Conservation (phyloP, 768 basidiomycete species). For the Gymnopilus junonius region DNA sequence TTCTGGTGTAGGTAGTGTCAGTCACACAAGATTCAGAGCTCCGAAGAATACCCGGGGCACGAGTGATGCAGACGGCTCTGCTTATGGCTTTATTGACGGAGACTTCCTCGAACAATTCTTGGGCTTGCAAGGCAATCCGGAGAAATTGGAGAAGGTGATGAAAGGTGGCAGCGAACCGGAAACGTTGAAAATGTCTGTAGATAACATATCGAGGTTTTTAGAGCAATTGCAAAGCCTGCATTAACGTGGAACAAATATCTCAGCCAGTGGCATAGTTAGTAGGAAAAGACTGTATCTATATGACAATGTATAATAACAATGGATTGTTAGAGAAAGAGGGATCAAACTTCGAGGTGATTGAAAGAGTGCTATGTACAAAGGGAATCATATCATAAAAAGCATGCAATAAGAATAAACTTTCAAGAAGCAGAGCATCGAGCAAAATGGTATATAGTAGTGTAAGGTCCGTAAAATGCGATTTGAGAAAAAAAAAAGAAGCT, state of each 20-base stretch:
- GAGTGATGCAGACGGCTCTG: constrained; percentile 57
- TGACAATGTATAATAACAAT: constrained; percentile 2
- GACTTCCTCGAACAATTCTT: constrained; percentile 80
- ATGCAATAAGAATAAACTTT: constrained; percentile 1
- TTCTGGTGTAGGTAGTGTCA: constrained; percentile 54
- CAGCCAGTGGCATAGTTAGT: background rate
- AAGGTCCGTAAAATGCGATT: background rate
- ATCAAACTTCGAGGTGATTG: background rate
- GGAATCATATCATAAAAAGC: background rate
- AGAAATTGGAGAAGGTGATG: constrained; percentile 55
- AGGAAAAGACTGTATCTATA: constrained; percentile 5
- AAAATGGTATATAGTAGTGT: constrained; percentile 1
- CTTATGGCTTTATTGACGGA: constrained; percentile 87
- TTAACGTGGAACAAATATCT: constrained; percentile 32
- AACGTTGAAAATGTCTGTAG: constrained; percentile 47
- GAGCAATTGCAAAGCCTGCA: constrained; percentile 61
- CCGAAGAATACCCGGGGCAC: constrained; percentile 61
- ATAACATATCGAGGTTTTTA: constrained; percentile 48
- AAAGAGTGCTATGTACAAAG: background rate
- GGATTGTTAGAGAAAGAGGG: background rate
- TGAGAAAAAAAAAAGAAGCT: constrained; percentile 6
- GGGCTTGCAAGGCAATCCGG: constrained; percentile 39
- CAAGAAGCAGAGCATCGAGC: background rate
- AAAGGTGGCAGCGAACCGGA: constrained; percentile 64
- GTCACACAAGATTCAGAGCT: constrained; percentile 75